These are phyloP conservation scores for Taphrina flavorubra DNA, from an alignment of 1,139 yeast species.

Conservation along the genomic window DNA sequence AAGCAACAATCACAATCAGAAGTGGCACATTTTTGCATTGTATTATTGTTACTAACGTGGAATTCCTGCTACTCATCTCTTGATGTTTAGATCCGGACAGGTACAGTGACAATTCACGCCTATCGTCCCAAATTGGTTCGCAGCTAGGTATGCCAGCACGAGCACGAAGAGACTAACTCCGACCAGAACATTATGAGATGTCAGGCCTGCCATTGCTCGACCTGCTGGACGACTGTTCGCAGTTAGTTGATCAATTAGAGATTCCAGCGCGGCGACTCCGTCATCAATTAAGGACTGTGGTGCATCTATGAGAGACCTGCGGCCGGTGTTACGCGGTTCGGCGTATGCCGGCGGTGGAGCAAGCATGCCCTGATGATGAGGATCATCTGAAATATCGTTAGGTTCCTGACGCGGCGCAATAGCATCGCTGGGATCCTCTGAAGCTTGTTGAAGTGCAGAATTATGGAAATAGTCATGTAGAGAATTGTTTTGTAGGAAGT, in stretches of 20 bases:
- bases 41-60: too few relatives aligned
- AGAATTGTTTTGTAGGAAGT: not conserved
- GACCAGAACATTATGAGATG: not conserved
- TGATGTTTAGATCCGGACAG: slow-evolving; percentile 9
- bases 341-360: slow-evolving; percentile 12
- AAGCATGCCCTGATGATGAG: not conserved
- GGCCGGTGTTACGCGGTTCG: not conserved
- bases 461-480: not conserved
- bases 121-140: not conserved
- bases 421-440: not conserved
- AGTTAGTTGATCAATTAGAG: slow-evolving; percentile 17
- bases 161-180: slow-evolving; percentile 1
- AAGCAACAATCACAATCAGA: too few relatives aligned
- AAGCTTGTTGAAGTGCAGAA: not conserved
- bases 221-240: not conserved
- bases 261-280: slow-evolving; percentile 13
- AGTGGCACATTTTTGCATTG: too few relatives aligned
- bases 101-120: slow-evolving; percentile 26
- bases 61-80: not conserved
- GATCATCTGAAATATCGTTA: not conserved
- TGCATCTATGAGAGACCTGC: not conserved
- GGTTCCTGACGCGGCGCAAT: not conserved
- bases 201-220: slow-evolving; percentile 5
- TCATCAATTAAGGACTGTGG: slow-evolving; percentile 9
- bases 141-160: not conserved